These are phyloP conservation scores for Chlorophyllum brunneum DNA, from an alignment of 768 basidiomycete genomes.

Conservation along the genomic window DNA sequence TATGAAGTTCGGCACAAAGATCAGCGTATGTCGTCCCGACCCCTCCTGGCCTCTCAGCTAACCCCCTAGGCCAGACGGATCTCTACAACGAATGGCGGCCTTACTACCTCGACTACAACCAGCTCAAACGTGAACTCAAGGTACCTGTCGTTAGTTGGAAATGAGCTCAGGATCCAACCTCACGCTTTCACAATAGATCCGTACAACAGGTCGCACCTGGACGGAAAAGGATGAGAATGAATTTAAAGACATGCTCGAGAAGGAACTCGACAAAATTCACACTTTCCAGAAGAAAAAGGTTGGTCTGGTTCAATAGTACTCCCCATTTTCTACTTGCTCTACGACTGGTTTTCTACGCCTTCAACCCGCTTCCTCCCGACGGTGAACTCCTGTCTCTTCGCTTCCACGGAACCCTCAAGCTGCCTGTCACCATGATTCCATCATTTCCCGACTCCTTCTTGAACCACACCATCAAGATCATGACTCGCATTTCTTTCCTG, in stretches of 20 bases:
- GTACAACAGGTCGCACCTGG: conserved; percentile 61
- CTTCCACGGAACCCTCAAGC: too few species aligned
- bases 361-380: background rate
- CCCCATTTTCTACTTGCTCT: background rate
- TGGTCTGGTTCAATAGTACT: conserved; percentile 13
- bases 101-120: conserved; percentile 87
- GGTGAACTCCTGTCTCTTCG: background rate
- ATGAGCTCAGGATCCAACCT: conserved; percentile 10
- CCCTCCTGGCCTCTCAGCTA: background rate
- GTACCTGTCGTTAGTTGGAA: conserved; percentile 27
- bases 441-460: background rate
- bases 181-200: conserved; percentile 22
- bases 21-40: conserved; percentile 39
- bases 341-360: background rate
- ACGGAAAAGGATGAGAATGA: conserved; percentile 73
- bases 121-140: conserved; percentile 88
- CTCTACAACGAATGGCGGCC: conserved; percentile 90
- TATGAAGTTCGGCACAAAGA: conserved; percentile 85
- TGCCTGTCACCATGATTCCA: background rate
- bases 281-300: conserved; percentile 92
- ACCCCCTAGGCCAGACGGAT: conserved; percentile 49
- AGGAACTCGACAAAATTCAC: conserved; percentile 90
- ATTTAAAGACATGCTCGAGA: conserved; percentile 75
- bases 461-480: background rate
- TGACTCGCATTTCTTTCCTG: background rate